phyloP scores from a whole-genome alignment of 768 basidiomycete species.

The Pleurotus ostreatus region DNA sequence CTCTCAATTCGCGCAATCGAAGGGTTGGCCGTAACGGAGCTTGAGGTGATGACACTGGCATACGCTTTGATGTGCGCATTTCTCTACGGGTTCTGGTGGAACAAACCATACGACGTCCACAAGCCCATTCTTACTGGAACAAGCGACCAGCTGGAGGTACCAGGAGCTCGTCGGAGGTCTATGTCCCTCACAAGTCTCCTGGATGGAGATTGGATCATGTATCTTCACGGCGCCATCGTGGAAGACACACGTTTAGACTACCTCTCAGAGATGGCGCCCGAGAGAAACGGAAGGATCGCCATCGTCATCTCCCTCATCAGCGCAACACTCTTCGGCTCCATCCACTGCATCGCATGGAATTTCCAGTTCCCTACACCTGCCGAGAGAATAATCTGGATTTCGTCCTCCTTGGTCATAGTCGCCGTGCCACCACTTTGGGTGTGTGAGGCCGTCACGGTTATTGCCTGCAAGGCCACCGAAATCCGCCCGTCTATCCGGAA shows the following conservation, averaged over 20 bases:
- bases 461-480: not conserved
- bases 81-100: conserved; percentile 32
- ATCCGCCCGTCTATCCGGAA: not conserved
- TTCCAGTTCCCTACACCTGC: conserved; percentile 18
- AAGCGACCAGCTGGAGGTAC: not conserved
- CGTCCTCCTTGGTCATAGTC: conserved; percentile 15
- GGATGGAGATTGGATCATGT: not conserved
- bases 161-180: not conserved
- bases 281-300: not conserved
- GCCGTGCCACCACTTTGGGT: not conserved
- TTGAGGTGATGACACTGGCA: conserved; percentile 32
- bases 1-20: conserved; percentile 20
- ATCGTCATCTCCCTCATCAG: not conserved
- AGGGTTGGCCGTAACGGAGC: conserved; percentile 25
- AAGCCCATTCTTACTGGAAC: conserved; percentile 16
- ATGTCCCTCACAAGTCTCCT: not conserved
- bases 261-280: not conserved
- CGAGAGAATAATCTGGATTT: conserved; percentile 21
- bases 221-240: not conserved
- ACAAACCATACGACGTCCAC: conserved; percentile 32
- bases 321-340: conserved; percentile 17
- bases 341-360: conserved; percentile 25
- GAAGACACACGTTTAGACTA: conserved; percentile 1
- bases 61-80: conserved; percentile 25
- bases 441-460: not conserved